These are phyloP conservation scores for Penicillium angulare DNA, from an alignment of 495 filamentous ascomycete species.

Conservation along the genomic window DNA sequence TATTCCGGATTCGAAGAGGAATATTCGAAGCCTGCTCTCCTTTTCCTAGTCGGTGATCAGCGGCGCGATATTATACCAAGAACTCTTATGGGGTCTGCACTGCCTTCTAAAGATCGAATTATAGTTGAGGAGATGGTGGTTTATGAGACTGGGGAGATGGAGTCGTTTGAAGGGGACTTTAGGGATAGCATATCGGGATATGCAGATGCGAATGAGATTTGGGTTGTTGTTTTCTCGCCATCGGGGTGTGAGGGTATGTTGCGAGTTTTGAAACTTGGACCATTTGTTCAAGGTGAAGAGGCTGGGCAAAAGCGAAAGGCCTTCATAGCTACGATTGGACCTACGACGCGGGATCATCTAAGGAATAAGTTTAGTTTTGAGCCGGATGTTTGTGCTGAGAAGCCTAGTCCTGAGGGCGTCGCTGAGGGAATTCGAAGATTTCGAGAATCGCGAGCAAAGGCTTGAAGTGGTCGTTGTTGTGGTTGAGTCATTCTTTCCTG, in stretches of 20 bases:
- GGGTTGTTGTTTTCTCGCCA: conserved; percentile 94
- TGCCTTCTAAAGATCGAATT: conserved; percentile 47
- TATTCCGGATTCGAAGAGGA: conserved; percentile 34
- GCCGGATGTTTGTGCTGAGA: conserved; percentile 78
- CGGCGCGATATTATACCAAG: conserved; percentile 84
- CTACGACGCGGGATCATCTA: conserved; percentile 83
- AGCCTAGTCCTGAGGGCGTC: conserved; percentile 83
- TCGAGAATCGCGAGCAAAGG: conserved; percentile 24
- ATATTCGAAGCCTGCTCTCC: conserved; percentile 54
- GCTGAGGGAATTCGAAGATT: conserved; percentile 62
- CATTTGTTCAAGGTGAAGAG: conserved; percentile 7
- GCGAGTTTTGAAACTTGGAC: conserved; percentile 49
- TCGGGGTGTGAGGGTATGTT: conserved; percentile 84
- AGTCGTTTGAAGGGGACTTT: conserved; percentile 69
- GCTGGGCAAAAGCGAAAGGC: conserved; percentile 28
- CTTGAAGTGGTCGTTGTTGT: no score
- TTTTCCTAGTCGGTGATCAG: conserved; percentile 88
- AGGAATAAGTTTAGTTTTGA: conserved; percentile 62
- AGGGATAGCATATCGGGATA: conserved; percentile 22
- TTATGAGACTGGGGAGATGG: conserved; percentile 82
- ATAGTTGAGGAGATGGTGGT: conserved; percentile 73
- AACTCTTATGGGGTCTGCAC: conserved; percentile 56
- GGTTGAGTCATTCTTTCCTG: no score
- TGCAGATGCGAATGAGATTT: conserved; percentile 41
- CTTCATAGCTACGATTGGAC: conserved; percentile 84